These are phyloP conservation scores for Clathrospora elynae DNA, from an alignment of 2,329 filamentous ascomycete species.

Conservation along the genomic window DNA sequence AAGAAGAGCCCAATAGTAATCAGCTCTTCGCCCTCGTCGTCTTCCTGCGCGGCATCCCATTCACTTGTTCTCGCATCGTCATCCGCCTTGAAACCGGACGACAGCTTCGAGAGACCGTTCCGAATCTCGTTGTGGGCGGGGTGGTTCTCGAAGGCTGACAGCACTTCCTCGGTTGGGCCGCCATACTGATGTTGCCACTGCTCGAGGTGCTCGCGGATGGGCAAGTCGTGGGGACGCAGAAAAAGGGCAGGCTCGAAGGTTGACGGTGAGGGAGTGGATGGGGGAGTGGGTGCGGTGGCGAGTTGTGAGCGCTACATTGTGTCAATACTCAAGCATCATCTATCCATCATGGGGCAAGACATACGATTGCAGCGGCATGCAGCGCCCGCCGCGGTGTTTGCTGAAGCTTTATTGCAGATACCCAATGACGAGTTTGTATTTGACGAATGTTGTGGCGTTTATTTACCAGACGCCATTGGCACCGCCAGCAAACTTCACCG, in stretches of 20 bases:
- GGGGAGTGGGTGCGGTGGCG: constrained; percentile 5
- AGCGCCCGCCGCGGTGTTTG: constrained; percentile 25
- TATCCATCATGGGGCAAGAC: neutral
- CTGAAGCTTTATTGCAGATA: constrained; percentile 15
- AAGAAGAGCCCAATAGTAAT: constrained; percentile 47
- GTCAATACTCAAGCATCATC: constrained; percentile 21
- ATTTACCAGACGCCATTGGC: constrained; percentile 30
- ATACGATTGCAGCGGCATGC: constrained; percentile 30
- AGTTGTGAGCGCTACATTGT: constrained; percentile 20
- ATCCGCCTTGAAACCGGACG: constrained; percentile 30
- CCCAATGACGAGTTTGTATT: constrained; percentile 2
- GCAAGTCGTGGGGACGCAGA: constrained; percentile 17
- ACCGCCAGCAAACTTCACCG: constrained; percentile 30
- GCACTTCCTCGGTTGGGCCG: constrained; percentile 33
- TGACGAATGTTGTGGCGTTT: constrained; percentile 9
- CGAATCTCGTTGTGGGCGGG: constrained; percentile 29
- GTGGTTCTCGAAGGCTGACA: constrained; percentile 40
- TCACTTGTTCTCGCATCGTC: constrained; percentile 27
- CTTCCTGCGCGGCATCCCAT: constrained; percentile 23
- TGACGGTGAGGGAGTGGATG: constrained; percentile 11
- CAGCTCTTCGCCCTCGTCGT: constrained; percentile 37
- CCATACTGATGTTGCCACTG: constrained; percentile 54
- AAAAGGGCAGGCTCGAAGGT: constrained; percentile 20
- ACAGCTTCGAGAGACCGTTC: constrained; percentile 35
- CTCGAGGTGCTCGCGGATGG: constrained; percentile 38